These are phyloP conservation scores for Hygrocybe coccinea DNA, from an alignment of 768 basidiomycete species.

Conservation along the genomic window DNA sequence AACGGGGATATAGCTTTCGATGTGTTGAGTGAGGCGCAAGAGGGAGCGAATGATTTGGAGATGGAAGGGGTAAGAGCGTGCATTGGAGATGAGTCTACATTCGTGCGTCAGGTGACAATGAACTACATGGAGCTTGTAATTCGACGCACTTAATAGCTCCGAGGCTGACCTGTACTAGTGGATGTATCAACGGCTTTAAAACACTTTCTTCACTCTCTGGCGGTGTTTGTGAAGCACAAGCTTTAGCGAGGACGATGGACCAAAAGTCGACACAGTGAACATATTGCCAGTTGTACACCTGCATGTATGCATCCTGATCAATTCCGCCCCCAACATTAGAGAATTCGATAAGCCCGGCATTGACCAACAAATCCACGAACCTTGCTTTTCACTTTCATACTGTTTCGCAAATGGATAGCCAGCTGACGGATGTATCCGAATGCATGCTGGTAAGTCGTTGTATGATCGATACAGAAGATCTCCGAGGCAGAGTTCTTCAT, in stretches of 20 bases:
- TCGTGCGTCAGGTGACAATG: slow-evolving; percentile 8
- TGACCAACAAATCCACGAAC: slow-evolving; percentile 34
- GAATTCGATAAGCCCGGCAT: not conserved
- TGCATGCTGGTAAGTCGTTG: slow-evolving; percentile 82
- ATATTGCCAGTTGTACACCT: slow-evolving; percentile 99
- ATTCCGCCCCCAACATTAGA: not conserved
- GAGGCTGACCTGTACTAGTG: slow-evolving; percentile 88
- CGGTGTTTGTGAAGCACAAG: slow-evolving; percentile 61
- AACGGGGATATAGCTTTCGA: slow-evolving; percentile 81
- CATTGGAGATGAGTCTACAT: slow-evolving; percentile 78
- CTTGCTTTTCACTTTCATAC: slow-evolving; percentile 85
- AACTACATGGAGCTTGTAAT: not conserved
- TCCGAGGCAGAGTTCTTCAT: slow-evolving; percentile 99
- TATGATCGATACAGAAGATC: slow-evolving; percentile 74
- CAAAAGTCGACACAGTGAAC: slow-evolving; percentile 96
- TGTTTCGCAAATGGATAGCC: slow-evolving; percentile 86
- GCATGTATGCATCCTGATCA: slow-evolving; percentile 78
- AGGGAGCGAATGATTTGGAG: slow-evolving; percentile 88
- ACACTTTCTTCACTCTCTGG: slow-evolving; percentile 62
- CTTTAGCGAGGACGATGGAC: slow-evolving; percentile 79
- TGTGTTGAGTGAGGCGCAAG: slow-evolving; percentile 78
- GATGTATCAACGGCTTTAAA: slow-evolving; percentile 86
- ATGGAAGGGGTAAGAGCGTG: slow-evolving; percentile 92
- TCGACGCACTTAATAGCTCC: slow-evolving; percentile 82
- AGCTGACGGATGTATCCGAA: slow-evolving; percentile 95